Evolutionary conservation across 1,284 basidiomycete species (phyloP).

Genomic region (Puccinia horiana): DNA sequence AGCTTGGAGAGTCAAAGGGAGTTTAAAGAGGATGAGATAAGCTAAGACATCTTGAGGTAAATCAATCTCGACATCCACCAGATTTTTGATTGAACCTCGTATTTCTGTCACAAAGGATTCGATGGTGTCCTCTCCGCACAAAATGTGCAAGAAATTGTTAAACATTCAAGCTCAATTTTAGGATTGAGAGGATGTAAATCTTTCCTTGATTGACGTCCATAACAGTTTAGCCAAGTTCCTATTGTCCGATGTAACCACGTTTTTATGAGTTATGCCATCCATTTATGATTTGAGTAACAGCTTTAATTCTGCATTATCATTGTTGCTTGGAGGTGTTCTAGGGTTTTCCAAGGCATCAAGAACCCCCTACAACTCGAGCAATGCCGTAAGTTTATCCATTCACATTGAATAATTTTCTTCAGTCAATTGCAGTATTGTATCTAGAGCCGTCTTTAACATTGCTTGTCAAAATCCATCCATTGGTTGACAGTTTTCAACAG

Average conservation of each 20-base stretch:
- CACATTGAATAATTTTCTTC: not conserved
- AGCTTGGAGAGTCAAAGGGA: not conserved
- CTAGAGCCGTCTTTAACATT: not conserved
- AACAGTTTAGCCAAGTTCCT: not conserved
- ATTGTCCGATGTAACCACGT: not conserved
- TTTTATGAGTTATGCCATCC: not conserved
- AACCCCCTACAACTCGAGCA: not conserved
- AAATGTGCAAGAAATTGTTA: not conserved
- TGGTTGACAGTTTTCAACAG: too few species aligned
- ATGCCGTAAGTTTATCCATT: not conserved
- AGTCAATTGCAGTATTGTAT: not conserved
- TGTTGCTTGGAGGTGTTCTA: not conserved
- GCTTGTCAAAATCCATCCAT: not conserved
- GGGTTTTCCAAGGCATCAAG: not conserved
- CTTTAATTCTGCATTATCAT: not conserved
- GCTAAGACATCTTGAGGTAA: not conserved
- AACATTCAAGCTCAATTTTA: not conserved
- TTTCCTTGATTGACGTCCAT: not conserved
- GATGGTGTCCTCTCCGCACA: not conserved
- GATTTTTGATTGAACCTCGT: not conserved
- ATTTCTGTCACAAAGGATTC: not conserved
- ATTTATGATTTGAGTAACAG: not conserved
- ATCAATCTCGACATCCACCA: not conserved
- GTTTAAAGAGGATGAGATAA: not conserved
- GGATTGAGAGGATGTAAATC: too few species aligned